Conservation (phyloP, 1,284 basidiomycete species). For the Pisolithus thermaeus region DNA sequence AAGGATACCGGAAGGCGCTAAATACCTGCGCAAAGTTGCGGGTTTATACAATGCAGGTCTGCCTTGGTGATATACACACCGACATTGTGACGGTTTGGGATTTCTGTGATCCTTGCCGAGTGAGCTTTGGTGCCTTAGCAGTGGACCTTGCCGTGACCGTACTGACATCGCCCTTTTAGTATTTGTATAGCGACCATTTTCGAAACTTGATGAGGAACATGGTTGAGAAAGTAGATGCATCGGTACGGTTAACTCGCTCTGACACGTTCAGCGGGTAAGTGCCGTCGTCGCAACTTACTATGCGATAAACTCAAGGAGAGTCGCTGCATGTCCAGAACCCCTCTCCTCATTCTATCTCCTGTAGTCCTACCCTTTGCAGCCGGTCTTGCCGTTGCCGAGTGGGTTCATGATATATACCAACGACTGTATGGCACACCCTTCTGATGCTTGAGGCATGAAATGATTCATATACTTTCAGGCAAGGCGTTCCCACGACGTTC, state of each 20-base stretch:
- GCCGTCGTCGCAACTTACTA: not conserved
- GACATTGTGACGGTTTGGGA: conserved; percentile 19
- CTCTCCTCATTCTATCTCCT: no score
- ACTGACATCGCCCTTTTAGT: not conserved
- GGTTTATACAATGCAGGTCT: not conserved
- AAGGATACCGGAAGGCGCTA: not conserved
- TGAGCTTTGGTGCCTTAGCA: not conserved
- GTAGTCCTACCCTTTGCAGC: no score
- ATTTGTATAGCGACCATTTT: not conserved
- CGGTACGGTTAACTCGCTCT: not conserved
- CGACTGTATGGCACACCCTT: no score
- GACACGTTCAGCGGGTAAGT: not conserved
- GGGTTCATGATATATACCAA: no score
- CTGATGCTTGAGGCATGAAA: no score
- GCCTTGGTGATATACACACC: not conserved
- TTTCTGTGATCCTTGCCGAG: conserved; percentile 3
- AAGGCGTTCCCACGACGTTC: no score
- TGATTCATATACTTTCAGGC: no score
- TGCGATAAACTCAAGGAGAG: no score
- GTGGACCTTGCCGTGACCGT: not conserved
- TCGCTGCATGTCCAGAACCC: no score
- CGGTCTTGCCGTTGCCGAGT: no score
- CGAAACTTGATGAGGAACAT: not conserved
- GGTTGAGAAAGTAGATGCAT: not conserved
- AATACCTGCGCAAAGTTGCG: not conserved